These are phyloP conservation scores for Pyronema domesticum DNA, from an alignment of 495 filamentous ascomycete species.

Conservation along the genomic window DNA sequence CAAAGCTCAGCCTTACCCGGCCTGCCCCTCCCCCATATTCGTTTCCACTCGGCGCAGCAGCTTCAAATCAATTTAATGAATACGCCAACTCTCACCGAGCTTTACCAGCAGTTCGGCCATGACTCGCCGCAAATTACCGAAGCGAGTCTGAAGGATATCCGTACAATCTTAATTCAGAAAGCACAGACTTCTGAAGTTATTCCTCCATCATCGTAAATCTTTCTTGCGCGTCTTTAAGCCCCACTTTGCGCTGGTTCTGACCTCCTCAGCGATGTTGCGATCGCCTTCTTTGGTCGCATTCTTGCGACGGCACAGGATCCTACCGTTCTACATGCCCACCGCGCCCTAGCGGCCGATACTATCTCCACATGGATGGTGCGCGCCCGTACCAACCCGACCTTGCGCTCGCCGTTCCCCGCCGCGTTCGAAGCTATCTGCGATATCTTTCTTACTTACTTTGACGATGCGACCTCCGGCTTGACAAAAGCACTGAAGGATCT, in stretches of 20 bases:
- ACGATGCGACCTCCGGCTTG: constrained; percentile 13
- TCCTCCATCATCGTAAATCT: not conserved
- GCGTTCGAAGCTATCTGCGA: not conserved
- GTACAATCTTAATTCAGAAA: not conserved
- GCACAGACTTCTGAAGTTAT: not conserved
- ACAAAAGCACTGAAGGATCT: constrained; percentile 22
- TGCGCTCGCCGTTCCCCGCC: not conserved
- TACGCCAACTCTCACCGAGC: not conserved
- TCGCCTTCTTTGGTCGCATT: constrained; percentile 1
- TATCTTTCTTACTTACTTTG: constrained; percentile 11
- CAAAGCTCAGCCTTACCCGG: too few species aligned
- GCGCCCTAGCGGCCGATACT: constrained; percentile 14
- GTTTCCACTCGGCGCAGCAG: too few species aligned
- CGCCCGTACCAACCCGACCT: not conserved
- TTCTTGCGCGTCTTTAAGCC: not conserved
- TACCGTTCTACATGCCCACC: constrained; percentile 13
- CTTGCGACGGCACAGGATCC: constrained; percentile 13
- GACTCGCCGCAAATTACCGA: not conserved
- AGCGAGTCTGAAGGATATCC: not conserved
- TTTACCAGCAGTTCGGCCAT: not conserved
- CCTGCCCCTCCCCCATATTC: too few species aligned
- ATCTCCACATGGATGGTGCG: constrained; percentile 20
- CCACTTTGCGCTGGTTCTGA: not conserved
- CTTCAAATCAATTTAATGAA: not conserved
- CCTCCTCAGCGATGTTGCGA: not conserved